Evolutionary conservation across 345 rosid genomes (phyloP), one percentile per base, ranked within the genome.

Genomic region (Citrus medica): DNA sequence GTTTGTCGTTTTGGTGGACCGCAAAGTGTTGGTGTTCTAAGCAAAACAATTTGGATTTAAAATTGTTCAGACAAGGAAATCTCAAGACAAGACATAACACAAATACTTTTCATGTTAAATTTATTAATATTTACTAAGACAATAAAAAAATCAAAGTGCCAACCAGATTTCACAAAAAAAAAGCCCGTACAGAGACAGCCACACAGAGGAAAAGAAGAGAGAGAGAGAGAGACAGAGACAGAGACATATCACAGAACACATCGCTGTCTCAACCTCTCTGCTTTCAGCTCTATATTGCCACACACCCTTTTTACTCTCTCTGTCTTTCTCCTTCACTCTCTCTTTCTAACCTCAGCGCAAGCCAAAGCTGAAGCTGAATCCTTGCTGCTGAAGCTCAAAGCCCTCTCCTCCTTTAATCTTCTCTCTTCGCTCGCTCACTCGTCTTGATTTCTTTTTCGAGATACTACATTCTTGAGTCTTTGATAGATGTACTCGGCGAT

Each of bases 401-500:
- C 51, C 51, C 16, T 12, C 51, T 46, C 3, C 17, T 13, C 17
- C 51, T 0, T 46, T 46, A 12, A 46, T 13, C 38, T 14, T 46
- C 53, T 69, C 64, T 51, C 80, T 30, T 24, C 62, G 32, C 13
- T 24, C 51, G 13, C 51, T 46, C 51, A 13, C 51, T 13, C 51
- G 14, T 42, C 51, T 13, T 46, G 51, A 12, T 12, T 46, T 46
- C 13, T 46, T 35, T 46, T 46, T 13, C 17, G 17, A 70, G 60
- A 73, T 67, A 48, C 37, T 76, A 16, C 68, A 12, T 48, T 58
- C 22, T 40, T 62, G 24, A 22, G n/a, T 16, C 25, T 19, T 5
- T 75, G 72, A 93, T 5, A 71, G 75, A 93, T 93, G 98, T 92
- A 89, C 94, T 82, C 97, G 27, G 92, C 91, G 27, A 84, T 91